phyloP scores from a whole-genome alignment of 768 basidiomycete genomes.

The Leccinum broughii region DNA sequence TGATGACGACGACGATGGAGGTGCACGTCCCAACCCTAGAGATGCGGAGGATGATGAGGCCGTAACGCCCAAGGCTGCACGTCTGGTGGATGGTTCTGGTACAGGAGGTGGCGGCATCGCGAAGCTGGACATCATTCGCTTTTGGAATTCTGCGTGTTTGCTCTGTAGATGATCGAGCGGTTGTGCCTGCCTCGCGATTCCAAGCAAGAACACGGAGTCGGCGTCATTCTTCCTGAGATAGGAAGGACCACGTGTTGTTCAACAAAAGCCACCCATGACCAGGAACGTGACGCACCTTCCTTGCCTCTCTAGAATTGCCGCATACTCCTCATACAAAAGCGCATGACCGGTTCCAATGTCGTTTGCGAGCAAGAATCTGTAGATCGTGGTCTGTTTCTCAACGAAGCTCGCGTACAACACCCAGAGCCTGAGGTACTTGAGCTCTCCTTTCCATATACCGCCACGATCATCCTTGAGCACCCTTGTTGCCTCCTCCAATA shows the following conservation, averaged over 20 bases:
- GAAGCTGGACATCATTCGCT: slow-evolving; percentile 72
- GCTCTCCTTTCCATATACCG: slow-evolving; percentile 72
- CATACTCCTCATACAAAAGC: slow-evolving; percentile 91
- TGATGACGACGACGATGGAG: slow-evolving; percentile 5
- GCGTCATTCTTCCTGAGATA: slow-evolving; percentile 74
- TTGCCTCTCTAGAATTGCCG: slow-evolving; percentile 77
- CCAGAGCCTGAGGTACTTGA: slow-evolving; percentile 93
- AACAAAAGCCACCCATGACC: slow-evolving; percentile 32
- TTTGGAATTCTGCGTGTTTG: slow-evolving; percentile 86
- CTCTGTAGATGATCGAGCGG: slow-evolving; percentile 80
- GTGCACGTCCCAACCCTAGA: slow-evolving; percentile 13
- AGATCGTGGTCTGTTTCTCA: slow-evolving; percentile 86
- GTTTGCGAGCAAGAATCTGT: slow-evolving; percentile 85
- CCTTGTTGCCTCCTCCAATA: slow-evolving; percentile 90
- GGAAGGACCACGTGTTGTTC: not conserved
- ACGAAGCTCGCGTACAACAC: slow-evolving; percentile 90
- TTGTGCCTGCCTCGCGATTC: slow-evolving; percentile 77
- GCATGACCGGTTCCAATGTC: slow-evolving; percentile 85
- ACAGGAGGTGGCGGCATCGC: slow-evolving; percentile 39
- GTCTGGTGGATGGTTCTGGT: slow-evolving; percentile 39
- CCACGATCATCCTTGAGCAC: slow-evolving; percentile 75
- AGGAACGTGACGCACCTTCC: slow-evolving; percentile 60
- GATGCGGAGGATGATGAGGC: slow-evolving; percentile 37
- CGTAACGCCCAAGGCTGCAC: slow-evolving; percentile 47
- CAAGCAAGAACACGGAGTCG: slow-evolving; percentile 86